Evolutionary conservation across 345 rosid species (phyloP).

Genomic region (Citrus sinensis): DNA sequence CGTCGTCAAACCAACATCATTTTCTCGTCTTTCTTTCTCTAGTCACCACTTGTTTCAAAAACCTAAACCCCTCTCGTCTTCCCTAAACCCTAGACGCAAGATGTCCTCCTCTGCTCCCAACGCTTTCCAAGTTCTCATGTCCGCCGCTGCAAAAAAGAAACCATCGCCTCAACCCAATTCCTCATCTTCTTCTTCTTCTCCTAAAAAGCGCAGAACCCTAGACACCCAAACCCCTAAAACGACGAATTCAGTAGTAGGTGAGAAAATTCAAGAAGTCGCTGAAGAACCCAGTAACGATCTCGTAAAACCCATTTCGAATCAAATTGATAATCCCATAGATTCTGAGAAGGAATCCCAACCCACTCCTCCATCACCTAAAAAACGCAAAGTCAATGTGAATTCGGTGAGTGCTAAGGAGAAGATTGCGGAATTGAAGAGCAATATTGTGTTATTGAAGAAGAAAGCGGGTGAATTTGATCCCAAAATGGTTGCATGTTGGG

Average conservation of each 20-base stretch:
- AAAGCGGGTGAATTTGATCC: conserved; percentile 66
- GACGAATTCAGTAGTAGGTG: neutral
- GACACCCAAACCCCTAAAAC: conserved; percentile 19
- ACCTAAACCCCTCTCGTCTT: neutral
- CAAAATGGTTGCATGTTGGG: conserved; percentile 54
- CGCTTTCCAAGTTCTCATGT: conserved; percentile 87
- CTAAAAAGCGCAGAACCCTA: conserved; percentile 44
- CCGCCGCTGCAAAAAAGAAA: conserved; percentile 44
- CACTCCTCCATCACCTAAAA: conserved; percentile 11
- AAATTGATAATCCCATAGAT: neutral
- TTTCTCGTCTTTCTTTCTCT: conserved; percentile 22
- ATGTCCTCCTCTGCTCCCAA: conserved; percentile 65
- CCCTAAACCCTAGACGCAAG: conserved; percentile 13
- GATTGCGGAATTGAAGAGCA: conserved; percentile 49
- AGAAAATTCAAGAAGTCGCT: neutral
- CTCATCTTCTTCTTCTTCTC: conserved; percentile 16
- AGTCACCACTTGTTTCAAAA: neutral
- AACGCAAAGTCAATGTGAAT: conserved; percentile 10
- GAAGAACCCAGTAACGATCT: neutral
- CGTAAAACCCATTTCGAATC: conserved; percentile 13
- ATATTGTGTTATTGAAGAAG: conserved; percentile 58
- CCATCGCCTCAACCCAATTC: conserved; percentile 5
- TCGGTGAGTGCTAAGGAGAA: conserved; percentile 5
- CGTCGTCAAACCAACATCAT: conserved; percentile 6
- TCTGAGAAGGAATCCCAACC: neutral